phyloP scores from a whole-genome alignment of 1,284 basidiomycete species.

The Pterulicium gracile region DNA sequence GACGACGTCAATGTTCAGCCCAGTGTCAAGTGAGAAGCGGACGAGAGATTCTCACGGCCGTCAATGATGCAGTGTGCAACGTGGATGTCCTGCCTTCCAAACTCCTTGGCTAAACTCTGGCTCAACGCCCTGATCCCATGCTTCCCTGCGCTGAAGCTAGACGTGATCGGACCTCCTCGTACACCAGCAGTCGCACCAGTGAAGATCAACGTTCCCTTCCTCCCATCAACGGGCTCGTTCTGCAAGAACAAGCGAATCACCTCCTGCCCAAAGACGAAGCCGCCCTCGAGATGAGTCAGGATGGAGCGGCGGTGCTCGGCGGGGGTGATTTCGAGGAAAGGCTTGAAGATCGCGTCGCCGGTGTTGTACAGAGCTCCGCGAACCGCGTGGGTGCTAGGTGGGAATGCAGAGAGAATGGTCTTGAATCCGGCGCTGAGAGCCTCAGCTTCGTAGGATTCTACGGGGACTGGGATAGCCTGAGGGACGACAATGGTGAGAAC shows the following conservation, averaged over 20 bases:
- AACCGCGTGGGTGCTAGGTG: constrained; percentile 34
- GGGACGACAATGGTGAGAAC: neutral
- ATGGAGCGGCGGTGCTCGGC: constrained; percentile 39
- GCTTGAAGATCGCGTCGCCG: constrained; percentile 47
- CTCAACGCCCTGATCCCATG: constrained; percentile 54
- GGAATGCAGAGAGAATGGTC: constrained; percentile 41
- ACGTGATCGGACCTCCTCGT: constrained; percentile 55
- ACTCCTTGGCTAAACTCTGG: constrained; percentile 73
- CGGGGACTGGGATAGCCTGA: constrained; percentile 51
- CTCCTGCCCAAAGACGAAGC: constrained; percentile 60
- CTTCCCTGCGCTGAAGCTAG: constrained; percentile 61
- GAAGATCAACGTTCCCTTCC: constrained; percentile 61
- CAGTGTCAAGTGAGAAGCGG: neutral
- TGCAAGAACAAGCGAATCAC: constrained; percentile 52
- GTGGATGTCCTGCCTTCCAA: constrained; percentile 61
- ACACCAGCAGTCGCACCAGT: constrained; percentile 67
- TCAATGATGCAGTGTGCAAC: neutral
- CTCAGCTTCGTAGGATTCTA: constrained; percentile 41
- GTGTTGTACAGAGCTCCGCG: constrained; percentile 63
- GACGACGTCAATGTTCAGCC: neutral
- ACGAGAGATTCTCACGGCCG: neutral
- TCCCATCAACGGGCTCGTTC: constrained; percentile 38
- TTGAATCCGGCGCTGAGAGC: constrained; percentile 45
- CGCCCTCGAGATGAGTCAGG: constrained; percentile 48
- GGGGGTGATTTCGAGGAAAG: constrained; percentile 56